These are phyloP conservation scores for Acidomyces sp. DNA, from an alignment of 495 filamentous ascomycete genomes.

Conservation along the genomic window DNA sequence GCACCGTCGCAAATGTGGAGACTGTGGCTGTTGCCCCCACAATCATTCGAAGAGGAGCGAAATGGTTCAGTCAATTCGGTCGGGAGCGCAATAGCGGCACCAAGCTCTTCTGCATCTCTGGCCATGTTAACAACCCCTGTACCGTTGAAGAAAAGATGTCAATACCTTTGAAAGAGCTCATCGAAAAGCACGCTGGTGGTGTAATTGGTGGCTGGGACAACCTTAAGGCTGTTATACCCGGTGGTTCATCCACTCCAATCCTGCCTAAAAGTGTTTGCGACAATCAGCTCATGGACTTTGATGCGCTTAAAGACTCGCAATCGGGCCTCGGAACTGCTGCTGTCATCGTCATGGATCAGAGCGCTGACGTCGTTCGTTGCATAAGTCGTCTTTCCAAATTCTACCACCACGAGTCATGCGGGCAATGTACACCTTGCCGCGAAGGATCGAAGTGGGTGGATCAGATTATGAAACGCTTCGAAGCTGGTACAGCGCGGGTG, in stretches of 20 bases:
- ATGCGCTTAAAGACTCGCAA: conserved; percentile 93
- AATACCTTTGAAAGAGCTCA: conserved; percentile 84
- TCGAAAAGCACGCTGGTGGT: conserved; percentile 94
- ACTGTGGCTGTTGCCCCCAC: conserved; percentile 91
- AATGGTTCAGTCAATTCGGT: conserved; percentile 85
- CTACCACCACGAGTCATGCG: conserved; percentile 96
- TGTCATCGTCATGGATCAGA: conserved; percentile 98
- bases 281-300: conserved; percentile 97
- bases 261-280: conserved; percentile 78
- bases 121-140: conserved; percentile 95
- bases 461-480: conserved; percentile 94
- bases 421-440: conserved; percentile 95
- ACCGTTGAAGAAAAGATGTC: conserved; percentile 99
- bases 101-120: conserved; percentile 97
- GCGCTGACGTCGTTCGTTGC: conserved; percentile 82
- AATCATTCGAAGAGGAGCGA: conserved; percentile 82
- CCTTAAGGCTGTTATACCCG: conserved; percentile 84
- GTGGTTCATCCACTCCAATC: conserved; percentile 91
- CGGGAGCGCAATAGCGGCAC: conserved; percentile 92
- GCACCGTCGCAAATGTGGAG: conserved; percentile 96
- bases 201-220: conserved; percentile 97
- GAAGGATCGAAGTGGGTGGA: conserved; percentile 97
- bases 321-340: conserved; percentile 95
- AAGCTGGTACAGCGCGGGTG: conserved; percentile 73
- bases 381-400: conserved; percentile 88